Percentiles rank a stretch among this genome's conserved stretches.
Conservation (phyloP, 2,329 filamentous ascomycete species). For the Pseudopithomyces chartarum region DNA sequence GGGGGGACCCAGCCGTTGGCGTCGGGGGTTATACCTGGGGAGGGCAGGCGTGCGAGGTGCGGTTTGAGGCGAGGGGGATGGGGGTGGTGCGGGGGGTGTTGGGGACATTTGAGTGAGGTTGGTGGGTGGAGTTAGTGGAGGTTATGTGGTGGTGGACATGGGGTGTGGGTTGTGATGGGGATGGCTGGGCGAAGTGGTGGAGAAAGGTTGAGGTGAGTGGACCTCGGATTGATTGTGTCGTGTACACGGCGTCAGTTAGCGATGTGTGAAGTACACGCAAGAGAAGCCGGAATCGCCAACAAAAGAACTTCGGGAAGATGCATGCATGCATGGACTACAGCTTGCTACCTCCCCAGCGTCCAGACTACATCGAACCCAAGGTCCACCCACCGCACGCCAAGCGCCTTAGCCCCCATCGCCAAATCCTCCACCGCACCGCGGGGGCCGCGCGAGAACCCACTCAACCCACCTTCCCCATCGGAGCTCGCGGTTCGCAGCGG, state of each 20-base stretch:
- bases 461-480: background rate
- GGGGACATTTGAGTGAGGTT: too few relatives aligned
- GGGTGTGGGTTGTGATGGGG: too few relatives aligned
- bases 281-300: background rate
- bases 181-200: too few relatives aligned
- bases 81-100: background rate
- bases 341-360: too few relatives aligned
- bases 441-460: background rate
- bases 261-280: background rate
- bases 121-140: too few relatives aligned
- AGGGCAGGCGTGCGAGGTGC: background rate
- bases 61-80: background rate
- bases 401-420: background rate
- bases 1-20: slow-evolving; percentile 12
- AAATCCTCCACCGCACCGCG: background rate
- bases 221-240: too few relatives aligned
- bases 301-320: background rate
- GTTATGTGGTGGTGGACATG: too few relatives aligned
- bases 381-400: background rate
- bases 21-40: slow-evolving; percentile 5
- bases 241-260: too few relatives aligned
- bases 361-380: too few relatives aligned
- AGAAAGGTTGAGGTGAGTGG: too few relatives aligned
- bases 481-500: background rate
- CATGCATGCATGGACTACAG: background rate